A percentile compares a stretch with the other conserved stretches of the same genome.
These are phyloP conservation scores for Echium plantagineum DNA, from an alignment of 257 asterid species.

Conservation along the genomic window DNA sequence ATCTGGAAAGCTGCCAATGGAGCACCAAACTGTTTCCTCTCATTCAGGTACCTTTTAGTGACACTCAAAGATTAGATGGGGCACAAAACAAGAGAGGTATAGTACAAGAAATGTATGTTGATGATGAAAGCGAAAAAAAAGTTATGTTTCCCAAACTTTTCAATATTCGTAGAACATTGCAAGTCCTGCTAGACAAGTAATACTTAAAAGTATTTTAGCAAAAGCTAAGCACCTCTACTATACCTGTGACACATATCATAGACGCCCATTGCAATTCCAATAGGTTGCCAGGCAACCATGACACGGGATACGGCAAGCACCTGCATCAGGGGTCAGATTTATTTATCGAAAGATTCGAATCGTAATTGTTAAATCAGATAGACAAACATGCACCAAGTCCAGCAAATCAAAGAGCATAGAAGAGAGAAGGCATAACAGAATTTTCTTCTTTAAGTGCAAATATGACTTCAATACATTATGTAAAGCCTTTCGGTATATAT, in stretches of 20 bases:
- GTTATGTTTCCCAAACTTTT: background rate
- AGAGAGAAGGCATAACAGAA: background rate
- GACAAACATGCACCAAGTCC: background rate
- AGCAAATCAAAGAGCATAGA: background rate
- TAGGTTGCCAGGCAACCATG: slow-evolving; percentile 93
- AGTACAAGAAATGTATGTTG: background rate
- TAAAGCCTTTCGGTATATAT: background rate
- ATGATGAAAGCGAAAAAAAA: background rate
- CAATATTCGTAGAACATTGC: background rate
- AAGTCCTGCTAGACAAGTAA: background rate
- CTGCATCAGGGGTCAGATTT: slow-evolving; percentile 28
- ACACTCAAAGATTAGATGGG: background rate
- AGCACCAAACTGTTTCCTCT: slow-evolving; percentile 97
- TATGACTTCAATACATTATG: background rate
- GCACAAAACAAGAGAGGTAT: background rate
- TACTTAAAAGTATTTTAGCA: background rate
- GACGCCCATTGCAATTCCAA: slow-evolving; percentile 96
- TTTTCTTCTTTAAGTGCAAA: background rate
- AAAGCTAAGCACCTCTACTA: background rate
- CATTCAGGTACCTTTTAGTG: slow-evolving; percentile 56
- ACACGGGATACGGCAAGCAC: slow-evolving; percentile 94
- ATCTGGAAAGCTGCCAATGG: slow-evolving; percentile 94
- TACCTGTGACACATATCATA: slow-evolving; percentile 98
- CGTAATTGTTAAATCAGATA: background rate
- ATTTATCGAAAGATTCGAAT: background rate